Conservation (phyloP, 371 early-diverging fungal species). For the Lichtheimia ornata region DNA sequence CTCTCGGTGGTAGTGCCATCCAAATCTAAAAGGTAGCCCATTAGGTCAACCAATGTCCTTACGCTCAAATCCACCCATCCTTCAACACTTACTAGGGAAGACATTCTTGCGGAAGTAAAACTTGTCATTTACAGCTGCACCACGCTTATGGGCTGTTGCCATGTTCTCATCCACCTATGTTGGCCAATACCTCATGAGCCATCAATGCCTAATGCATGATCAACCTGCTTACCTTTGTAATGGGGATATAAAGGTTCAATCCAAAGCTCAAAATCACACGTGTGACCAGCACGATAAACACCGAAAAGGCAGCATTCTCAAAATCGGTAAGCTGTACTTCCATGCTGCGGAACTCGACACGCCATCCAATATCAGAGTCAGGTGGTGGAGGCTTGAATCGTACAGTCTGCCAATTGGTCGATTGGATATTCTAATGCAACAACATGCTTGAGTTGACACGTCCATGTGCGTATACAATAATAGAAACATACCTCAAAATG, state of each 20-base stretch:
- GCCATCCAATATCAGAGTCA: conserved; percentile 92
- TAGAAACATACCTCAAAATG: conserved; percentile 89
- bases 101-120: conserved; percentile 92
- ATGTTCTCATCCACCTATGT: conserved; percentile 95
- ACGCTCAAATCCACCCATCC: too few species aligned
- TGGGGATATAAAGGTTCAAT: conserved; percentile 96
- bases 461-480: conserved; percentile 92
- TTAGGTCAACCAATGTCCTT: not conserved
- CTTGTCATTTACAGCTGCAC: conserved; percentile 78
- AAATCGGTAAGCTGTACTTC: conserved; percentile 98
- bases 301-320: conserved; percentile 96
- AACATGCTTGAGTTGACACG: not conserved
- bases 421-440: conserved; percentile 88
- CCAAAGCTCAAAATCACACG: conserved; percentile 89
- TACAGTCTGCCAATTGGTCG: conserved; percentile 99
- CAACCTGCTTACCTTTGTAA: conserved; percentile 70
- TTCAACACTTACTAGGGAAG: conserved; percentile 43
- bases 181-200: not conserved
- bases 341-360: conserved; percentile 98
- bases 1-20: conserved; percentile 13
- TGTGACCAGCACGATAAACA: conserved; percentile 92
- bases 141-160: conserved; percentile 84
- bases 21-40: not conserved
- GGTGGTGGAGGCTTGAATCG: conserved; percentile 98
- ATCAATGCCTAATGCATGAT: not conserved